A percentile compares a stretch with the other conserved stretches of the same genome.
Conservation (phyloP, 73 alveolate genomes). For the Uronychia binucleata region DNA sequence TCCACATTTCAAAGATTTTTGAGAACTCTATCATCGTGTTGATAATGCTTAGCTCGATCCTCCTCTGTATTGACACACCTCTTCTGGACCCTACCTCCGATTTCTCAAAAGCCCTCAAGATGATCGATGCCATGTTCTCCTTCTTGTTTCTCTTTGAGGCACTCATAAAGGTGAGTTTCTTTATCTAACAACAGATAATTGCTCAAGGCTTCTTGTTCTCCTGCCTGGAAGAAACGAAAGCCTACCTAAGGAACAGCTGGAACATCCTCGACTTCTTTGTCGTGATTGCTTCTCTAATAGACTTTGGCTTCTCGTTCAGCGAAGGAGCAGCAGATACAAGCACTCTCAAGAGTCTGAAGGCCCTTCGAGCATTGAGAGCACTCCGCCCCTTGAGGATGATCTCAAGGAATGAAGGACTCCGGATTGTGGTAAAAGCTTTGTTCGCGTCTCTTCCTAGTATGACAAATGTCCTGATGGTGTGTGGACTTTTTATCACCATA, state of each 20-base stretch:
- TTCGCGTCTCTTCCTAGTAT: slow-evolving; percentile 31
- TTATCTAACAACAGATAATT: neutral
- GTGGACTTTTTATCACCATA: slow-evolving; percentile 31
- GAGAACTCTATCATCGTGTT: slow-evolving; percentile 21
- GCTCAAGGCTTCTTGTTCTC: neutral
- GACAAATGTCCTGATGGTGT: slow-evolving; percentile 35
- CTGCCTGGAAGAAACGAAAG: neutral
- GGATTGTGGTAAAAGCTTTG: slow-evolving; percentile 27
- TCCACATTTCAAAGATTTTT: slow-evolving; percentile 4
- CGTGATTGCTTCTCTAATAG: slow-evolving; percentile 20
- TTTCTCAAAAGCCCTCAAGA: neutral
- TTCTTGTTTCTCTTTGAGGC: slow-evolving; percentile 7
- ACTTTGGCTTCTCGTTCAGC: neutral
- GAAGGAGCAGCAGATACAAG: neutral
- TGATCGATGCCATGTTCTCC: slow-evolving; percentile 3
- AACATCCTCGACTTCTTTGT: slow-evolving; percentile 35
- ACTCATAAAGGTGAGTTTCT: neutral
- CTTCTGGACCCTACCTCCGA: neutral
- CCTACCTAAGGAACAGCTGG: slow-evolving; percentile 19
- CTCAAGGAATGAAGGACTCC: slow-evolving; percentile 34
- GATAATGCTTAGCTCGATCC: neutral
- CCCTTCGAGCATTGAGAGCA: slow-evolving; percentile 56
- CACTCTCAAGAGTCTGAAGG: slow-evolving; percentile 26
- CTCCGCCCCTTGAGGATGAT: slow-evolving; percentile 46
- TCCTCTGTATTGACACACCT: slow-evolving; percentile 6